Base-by-base conservation (phyloP, 441 rosid genomes). In the Jatropha multifida region DNA sequence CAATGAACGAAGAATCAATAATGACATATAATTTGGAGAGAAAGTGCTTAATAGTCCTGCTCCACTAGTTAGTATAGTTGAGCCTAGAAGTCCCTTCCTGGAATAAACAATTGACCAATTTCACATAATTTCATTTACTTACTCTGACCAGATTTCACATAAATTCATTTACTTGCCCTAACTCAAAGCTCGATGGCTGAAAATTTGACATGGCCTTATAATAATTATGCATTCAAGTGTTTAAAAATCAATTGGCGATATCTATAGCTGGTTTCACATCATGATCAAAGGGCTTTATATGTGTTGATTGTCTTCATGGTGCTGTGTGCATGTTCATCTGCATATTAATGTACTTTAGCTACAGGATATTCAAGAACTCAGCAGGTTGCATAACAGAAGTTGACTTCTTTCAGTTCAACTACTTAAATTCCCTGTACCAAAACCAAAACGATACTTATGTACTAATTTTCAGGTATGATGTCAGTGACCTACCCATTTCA, bases 11-110 rank as follows among this genome's bases (percentile, higher is more conserved):
- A 80, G 76, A 73, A 70, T 55, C 56, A 87, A 18, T 61, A 87
- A 78, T 9, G 81, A 78, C 12, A 41, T 7, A 63, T 85, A 90
- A 79, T 90, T 85, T 9, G 86, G 88, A 42, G 90, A 74, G 61
- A 90, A 86, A 17, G 90, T 46, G 79, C 92, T 86, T 18, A 87
- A 49, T 5, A 88, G 70, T 69, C 90, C 92, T 51, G 85, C 88
- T 79, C 79, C 88, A 77, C 84, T 44, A 23, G 92, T 86, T 63
- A 87, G 70, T 5, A 78, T 42, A 11, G 83, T 78, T 71, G 83
- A 78, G 58, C 82, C 64, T 8, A 87, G 62, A 65, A 90, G 80
- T 58, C 87, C 88, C 65, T 78, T 90, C 86, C 90, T 90, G 85
- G 51, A 49, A 60, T 49, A 26, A 27, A 32, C 41, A 75, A 78